These are phyloP conservation scores for Penicillium egyptiacum DNA, from an alignment of 495 filamentous ascomycete genomes.

Conservation along the genomic window DNA sequence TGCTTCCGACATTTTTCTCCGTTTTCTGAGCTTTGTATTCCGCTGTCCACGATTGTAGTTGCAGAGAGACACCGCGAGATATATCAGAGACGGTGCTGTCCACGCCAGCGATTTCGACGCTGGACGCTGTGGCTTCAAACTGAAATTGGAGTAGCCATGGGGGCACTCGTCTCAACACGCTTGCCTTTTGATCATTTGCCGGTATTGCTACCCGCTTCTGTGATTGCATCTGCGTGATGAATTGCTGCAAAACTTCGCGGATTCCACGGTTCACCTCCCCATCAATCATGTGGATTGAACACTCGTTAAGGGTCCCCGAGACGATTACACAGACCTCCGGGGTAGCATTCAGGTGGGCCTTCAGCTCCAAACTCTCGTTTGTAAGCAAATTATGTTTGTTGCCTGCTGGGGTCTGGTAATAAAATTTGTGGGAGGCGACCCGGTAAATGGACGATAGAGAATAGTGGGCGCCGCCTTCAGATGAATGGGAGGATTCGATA, in stretches of 20 bases:
- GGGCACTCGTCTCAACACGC: slow-evolving; percentile 74
- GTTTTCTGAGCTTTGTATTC: slow-evolving; percentile 84
- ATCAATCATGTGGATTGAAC: slow-evolving; percentile 85
- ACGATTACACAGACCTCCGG: slow-evolving; percentile 82
- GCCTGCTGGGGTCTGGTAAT: slow-evolving; percentile 86
- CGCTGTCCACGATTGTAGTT: slow-evolving; percentile 85
- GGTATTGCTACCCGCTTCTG: slow-evolving; percentile 58
- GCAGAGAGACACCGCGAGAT: slow-evolving; percentile 76
- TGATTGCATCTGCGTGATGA: slow-evolving; percentile 62
- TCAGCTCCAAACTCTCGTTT: slow-evolving; percentile 83
- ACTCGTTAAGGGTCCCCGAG: slow-evolving; percentile 77
- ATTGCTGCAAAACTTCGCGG: slow-evolving; percentile 82
- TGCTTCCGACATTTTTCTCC: slow-evolving; percentile 59
- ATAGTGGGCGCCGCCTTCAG: slow-evolving; percentile 82
- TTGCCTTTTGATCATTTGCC: slow-evolving; percentile 52
- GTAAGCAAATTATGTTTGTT: slow-evolving; percentile 80
- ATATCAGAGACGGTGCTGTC: slow-evolving; percentile 77
- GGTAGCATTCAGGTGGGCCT: slow-evolving; percentile 76
- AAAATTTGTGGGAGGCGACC: slow-evolving; percentile 83
- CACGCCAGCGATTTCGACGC: slow-evolving; percentile 84
- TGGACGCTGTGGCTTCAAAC: slow-evolving; percentile 84
- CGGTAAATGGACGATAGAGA: slow-evolving; percentile 77
- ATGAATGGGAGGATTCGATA: slow-evolving; percentile 89
- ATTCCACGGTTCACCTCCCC: slow-evolving; percentile 90
- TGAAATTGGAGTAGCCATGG: slow-evolving; percentile 81